Base-by-base conservation (phyloP, 148 eudicot genomes). In the Diospyros kaki region DNA sequence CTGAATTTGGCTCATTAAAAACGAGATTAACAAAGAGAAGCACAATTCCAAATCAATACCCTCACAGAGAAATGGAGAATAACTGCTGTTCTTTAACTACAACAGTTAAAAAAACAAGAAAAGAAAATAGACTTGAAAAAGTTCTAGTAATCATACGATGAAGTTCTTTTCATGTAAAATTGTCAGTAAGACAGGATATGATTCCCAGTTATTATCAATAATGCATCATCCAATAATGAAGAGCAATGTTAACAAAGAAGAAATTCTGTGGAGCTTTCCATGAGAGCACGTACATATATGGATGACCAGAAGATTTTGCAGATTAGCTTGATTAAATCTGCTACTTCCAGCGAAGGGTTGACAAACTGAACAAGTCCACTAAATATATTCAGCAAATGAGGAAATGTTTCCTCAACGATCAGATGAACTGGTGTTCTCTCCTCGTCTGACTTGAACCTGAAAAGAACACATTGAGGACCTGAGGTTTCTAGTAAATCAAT, bases 221-320 rank as follows among this genome's bases (percentile, higher is more conserved):
- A 67, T 68, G 41, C 41, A 64, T 3, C 39, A 60, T 62, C 60
- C 39, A 6, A 58, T 43, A 14, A 65, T 64, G 42, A 78, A 78
- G 2, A 18, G 45, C 17, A 72, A 58, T 48, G 17, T 62, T 12
- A 54, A 52, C 58, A 56, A 54, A 54, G 6, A 66, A 55, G 61
- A 69, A n/a, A 14, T 68, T 48, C 48, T 6, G 15, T 6, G 46
- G 5, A 66, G 56, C 41, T 67, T 43, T 42, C 13, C 46, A 17
- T 72, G 59, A 42, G 67, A 64, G 68, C 72, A 84, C 99, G 63
- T 89, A 96, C 99, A 83, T 96, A 96, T 54, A 96, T 91, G 41
- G 94, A 93, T 64, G 99, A 96, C 98, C 98, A 96, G 81, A 96
- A 96, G 78, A 96, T 96, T 83, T 96, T 96, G 84, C 97, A 93